Conservation (phyloP, 768 basidiomycete genomes). For the Termitomyces sp. region DNA sequence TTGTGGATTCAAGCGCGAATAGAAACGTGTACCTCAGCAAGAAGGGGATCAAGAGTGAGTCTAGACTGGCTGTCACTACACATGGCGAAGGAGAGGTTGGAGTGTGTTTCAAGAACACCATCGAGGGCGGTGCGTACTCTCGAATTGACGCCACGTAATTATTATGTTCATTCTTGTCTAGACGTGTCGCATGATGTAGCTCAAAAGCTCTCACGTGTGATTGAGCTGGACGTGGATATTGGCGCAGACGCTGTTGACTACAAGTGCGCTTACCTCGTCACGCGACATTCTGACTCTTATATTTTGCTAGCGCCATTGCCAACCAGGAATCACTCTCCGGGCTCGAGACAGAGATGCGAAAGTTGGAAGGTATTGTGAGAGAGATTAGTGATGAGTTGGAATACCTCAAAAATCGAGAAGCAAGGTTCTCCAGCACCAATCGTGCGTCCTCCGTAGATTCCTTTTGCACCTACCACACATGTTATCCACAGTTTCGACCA, state of each 20-base stretch:
- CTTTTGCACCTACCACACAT: neutral
- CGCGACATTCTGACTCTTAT: neutral
- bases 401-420: conserved; percentile 88
- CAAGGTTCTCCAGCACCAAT: conserved; percentile 83
- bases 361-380: conserved; percentile 90
- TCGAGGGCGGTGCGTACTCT: conserved; percentile 57
- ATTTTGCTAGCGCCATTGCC: conserved; percentile 76
- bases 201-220: conserved; percentile 49
- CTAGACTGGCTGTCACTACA: conserved; percentile 88
- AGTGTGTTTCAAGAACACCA: conserved; percentile 85
- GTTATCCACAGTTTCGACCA: conserved; percentile 71
- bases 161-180: conserved; percentile 15
- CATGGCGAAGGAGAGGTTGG: conserved; percentile 94
- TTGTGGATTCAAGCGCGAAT: conserved; percentile 80
- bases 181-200: conserved; percentile 43
- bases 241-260: conserved; percentile 99
- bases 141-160: neutral
- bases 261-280: conserved; percentile 51
- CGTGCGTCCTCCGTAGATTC: conserved; percentile 41
- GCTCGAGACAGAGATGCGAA: conserved; percentile 97
- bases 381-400: conserved; percentile 92
- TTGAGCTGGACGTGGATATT: conserved; percentile 96
- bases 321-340: conserved; percentile 96
- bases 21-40: conserved; percentile 91
- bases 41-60: conserved; percentile 82